Evolutionary conservation across 2,329 filamentous ascomycete species (phyloP).

Genomic region (Ophiostoma tasmaniense): DNA sequence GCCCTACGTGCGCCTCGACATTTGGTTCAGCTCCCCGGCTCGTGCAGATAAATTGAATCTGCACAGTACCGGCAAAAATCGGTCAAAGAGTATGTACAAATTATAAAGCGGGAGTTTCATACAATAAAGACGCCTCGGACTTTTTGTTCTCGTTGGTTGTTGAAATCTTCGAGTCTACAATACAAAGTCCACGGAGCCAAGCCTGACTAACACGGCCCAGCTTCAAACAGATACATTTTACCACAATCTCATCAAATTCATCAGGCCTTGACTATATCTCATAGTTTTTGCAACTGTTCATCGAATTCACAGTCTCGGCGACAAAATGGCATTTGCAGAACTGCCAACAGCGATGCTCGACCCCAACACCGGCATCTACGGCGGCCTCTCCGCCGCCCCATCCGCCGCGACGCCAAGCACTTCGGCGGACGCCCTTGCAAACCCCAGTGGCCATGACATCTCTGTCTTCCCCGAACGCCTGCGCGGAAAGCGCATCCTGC

Average conservation of each 20-base stretch:
- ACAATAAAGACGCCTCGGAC: not conserved
- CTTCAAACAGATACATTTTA: not conserved
- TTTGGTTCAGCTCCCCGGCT: not conserved
- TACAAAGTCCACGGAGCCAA: not conserved
- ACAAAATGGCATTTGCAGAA: conserved; percentile 2
- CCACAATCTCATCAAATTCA: not conserved
- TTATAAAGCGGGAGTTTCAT: not conserved
- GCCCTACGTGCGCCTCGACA: not conserved
- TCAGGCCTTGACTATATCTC: not conserved
- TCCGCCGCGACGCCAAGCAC: not conserved
- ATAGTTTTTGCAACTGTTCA: not conserved
- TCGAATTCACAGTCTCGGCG: not conserved
- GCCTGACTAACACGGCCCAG: not conserved
- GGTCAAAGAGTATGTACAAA: not conserved
- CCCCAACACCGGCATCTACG: not conserved
- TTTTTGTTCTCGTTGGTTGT: too few species aligned
- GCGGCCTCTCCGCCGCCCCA: not conserved
- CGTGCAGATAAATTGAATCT: not conserved
- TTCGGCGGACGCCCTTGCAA: not conserved
- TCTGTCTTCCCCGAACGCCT: conserved; percentile 41
- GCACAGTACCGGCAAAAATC: not conserved
- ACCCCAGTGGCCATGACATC: conserved; percentile 30
- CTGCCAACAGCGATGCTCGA: not conserved
- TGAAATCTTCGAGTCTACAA: not conserved
- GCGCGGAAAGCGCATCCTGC: conserved; percentile 52